phyloP scores from a whole-genome alignment of 768 basidiomycete genomes.

The Kwoniella mangroviensis region DNA sequence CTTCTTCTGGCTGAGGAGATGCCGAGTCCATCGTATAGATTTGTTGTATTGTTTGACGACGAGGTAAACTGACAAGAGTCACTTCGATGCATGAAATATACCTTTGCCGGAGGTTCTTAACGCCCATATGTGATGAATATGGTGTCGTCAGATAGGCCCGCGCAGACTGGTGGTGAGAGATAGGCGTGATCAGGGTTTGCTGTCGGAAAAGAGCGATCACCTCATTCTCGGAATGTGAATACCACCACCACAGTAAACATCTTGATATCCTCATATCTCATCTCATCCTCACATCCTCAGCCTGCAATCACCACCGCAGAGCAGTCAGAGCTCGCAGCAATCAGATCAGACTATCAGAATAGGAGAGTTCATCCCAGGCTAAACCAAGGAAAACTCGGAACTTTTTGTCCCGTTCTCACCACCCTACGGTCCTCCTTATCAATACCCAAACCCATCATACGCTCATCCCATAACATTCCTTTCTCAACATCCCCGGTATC shows the following conservation, averaged over 20 bases:
- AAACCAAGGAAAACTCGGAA: neutral
- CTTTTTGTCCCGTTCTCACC: neutral
- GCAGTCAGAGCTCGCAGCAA: no score
- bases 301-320: no score
- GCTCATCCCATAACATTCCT: no score
- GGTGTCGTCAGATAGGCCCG: constrained; percentile 1
- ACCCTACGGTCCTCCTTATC: neutral
- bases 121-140: neutral
- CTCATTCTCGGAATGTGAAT: neutral
- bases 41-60: neutral
- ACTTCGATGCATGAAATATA: neutral
- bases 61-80: neutral
- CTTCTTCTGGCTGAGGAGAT: constrained; percentile 41
- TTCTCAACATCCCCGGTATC: neutral
- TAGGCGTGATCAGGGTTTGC: constrained; percentile 8
- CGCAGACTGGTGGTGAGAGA: neutral
- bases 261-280: neutral
- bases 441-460: neutral
- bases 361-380: neutral
- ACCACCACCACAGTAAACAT: neutral
- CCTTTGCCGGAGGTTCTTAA: neutral
- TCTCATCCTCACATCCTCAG: neutral
- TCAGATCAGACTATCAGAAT: no score
- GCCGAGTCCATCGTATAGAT: constrained; percentile 36
- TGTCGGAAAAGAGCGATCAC: neutral